Conservation (phyloP, 2,329 filamentous ascomycete genomes). For the Sclerotiophoma versabilis region DNA sequence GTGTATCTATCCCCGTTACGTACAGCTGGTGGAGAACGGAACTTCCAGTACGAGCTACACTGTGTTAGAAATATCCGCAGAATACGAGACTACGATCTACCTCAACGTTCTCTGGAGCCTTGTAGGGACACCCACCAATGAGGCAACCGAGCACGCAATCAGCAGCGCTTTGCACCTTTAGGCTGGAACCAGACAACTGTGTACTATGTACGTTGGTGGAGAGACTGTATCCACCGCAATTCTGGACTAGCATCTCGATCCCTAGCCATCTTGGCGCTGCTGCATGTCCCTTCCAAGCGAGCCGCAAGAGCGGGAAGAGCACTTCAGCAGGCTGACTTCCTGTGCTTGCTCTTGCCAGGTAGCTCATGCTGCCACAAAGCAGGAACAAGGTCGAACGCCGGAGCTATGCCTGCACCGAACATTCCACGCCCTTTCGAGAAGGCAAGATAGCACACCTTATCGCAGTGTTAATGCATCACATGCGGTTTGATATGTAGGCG, state of each 20-base stretch:
- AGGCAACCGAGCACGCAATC: conserved; percentile 13
- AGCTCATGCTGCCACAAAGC: background rate
- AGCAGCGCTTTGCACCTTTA: background rate
- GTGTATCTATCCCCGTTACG: conserved; percentile 1
- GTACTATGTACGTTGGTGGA: background rate
- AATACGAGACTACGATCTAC: conserved; percentile 14
- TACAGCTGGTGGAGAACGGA: background rate
- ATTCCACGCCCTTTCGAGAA: conserved; percentile 1
- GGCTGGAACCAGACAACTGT: background rate
- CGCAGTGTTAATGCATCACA: conserved; percentile 3
- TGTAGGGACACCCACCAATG: conserved; percentile 7
- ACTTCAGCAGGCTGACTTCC: background rate
- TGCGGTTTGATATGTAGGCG: conserved; percentile 14
- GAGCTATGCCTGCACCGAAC: conserved; percentile 5
- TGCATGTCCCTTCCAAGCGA: conserved; percentile 8
- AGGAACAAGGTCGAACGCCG: conserved; percentile 6
- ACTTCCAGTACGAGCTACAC: conserved; percentile 14
- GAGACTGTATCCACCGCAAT: background rate
- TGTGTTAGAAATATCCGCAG: background rate
- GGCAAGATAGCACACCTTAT: background rate
- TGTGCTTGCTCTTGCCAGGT: background rate
- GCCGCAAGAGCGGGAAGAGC: conserved; percentile 10
- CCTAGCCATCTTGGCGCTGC: background rate
- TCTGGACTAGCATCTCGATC: conserved; percentile 5
- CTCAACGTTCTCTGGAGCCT: conserved; percentile 3